Evolutionary conservation across 352 stramenopile genomes (phyloP), one percentile per base, ranked within the genome.

Genomic region (Thraustotheca clavata): DNA sequence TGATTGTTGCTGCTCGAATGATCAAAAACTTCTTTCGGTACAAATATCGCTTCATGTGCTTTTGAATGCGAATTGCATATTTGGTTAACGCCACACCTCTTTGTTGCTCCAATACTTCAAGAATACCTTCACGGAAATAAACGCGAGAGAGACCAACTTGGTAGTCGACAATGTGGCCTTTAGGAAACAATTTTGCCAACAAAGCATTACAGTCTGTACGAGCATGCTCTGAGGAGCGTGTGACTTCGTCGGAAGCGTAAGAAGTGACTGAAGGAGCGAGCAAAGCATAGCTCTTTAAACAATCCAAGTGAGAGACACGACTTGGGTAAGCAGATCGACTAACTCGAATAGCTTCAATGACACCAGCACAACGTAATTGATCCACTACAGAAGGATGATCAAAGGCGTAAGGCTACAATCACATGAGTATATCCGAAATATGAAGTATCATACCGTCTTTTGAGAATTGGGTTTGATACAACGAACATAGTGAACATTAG

Each of bases 331-430:
- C 86, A 20, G 82, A 90, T n/a, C 86, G 80, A 48, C 80, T 89
- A 20, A 94, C 86, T 26, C 85, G 86, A 50, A 94, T 93, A 12
- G 86, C 86, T 68, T 94, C 83, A 57, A 94, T 89, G 27, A 94
- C 86, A 60, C 86, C 86, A 0, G 83, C 86, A 43, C 85, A 94
- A 8, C 86, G 82, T 40, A 94, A 62, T 59, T 95, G 86, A 47
- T 79, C 89, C 22, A 94, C 85, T 27, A 94, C 86, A 6, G 89
- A 80, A 20, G 63, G 59, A 47, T 91, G 84, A 36, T 71, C 26
- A 32, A 71, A 71, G 22, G 33, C 62, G 35, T 71, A 24, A 3
- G 67, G 59, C 57, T 70, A 65, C 26, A 29, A 59, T 14, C n/a
- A 1, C 4, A 78, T 72, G 49, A 89, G n/a, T 29, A 67, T 67